Percentiles rank a stretch among this genome's conserved stretches.
phyloP scores from a whole-genome alignment of 192 early-diverging fungal genomes.

The Backusella tarrabulga region DNA sequence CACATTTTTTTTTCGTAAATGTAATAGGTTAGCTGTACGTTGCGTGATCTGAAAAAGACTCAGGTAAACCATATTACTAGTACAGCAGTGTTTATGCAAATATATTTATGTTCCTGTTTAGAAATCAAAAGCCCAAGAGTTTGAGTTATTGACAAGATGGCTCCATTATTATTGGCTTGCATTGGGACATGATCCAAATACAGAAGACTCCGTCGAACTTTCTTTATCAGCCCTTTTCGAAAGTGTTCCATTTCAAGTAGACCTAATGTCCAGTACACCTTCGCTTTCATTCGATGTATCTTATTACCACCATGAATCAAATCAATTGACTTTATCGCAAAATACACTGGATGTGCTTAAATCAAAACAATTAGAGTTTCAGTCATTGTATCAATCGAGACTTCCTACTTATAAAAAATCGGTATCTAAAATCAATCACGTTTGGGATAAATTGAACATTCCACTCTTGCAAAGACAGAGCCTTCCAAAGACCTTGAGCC shows the following conservation, averaged over 20 bases:
- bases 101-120: background rate
- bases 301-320: slow-evolving; percentile 18
- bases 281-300: background rate
- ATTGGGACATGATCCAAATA: background rate
- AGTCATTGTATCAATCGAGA: slow-evolving; percentile 40
- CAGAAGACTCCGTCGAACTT: slow-evolving; percentile 22
- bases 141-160: slow-evolving; percentile 10
- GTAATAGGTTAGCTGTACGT: slow-evolving; percentile 3
- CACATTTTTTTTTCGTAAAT: background rate
- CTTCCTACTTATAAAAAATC: slow-evolving; percentile 28
- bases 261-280: slow-evolving; percentile 6
- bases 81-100: background rate
- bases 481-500: slow-evolving; percentile 10
- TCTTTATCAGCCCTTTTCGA: slow-evolving; percentile 15
- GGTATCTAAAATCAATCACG: slow-evolving; percentile 13
- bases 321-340: slow-evolving; percentile 40
- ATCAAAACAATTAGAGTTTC: slow-evolving; percentile 29
- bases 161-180: slow-evolving; percentile 30
- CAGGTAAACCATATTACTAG: slow-evolving; percentile 1
- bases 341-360: slow-evolving; percentile 36
- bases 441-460: slow-evolving; percentile 35
- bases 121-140: slow-evolving; percentile 12
- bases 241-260: background rate
- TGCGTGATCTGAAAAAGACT: slow-evolving; percentile 12
- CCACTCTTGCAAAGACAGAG: background rate